Percentiles rank a stretch among this genome's conserved stretches.
Conservation (phyloP, 768 basidiomycete genomes). For the Trametes villosa region DNA sequence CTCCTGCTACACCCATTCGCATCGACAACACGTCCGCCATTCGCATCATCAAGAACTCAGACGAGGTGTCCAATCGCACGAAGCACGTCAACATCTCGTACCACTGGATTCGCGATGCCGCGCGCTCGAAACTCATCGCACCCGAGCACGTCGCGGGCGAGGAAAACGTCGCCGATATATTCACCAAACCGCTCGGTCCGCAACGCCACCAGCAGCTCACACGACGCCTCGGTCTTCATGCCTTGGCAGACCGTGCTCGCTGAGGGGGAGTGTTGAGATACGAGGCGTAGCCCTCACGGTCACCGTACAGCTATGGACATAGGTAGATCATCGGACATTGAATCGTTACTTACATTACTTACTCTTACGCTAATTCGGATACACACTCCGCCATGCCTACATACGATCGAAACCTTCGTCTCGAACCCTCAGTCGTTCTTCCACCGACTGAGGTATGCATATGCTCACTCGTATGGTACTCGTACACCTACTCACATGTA, state of each 20-base stretch:
- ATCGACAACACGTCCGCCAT: conserved; percentile 43
- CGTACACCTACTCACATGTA: too few species aligned
- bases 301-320: not conserved
- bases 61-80: conserved; percentile 33
- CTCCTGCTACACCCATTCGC: conserved; percentile 29
- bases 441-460: not conserved
- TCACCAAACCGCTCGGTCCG: conserved; percentile 2
- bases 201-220: not conserved
- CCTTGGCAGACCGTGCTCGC: not conserved
- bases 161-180: conserved; percentile 10
- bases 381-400: not conserved
- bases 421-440: not conserved
- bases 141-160: not conserved
- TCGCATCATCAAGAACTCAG: conserved; percentile 28
- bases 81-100: conserved; percentile 41
- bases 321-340: not conserved
- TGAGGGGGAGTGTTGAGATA: conserved; percentile 1
- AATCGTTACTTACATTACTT: not conserved
- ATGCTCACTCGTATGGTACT: not conserved
- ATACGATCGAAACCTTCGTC: not conserved
- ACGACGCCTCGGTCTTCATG: not conserved
- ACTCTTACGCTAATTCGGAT: not conserved
- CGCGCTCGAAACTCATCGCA: conserved; percentile 5
- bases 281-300: not conserved
- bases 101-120: conserved; percentile 36